Evolutionary conservation across 139 green algal species (phyloP), one percentile per base, ranked within the genome.

Genomic region (Eudorina sp.): DNA sequence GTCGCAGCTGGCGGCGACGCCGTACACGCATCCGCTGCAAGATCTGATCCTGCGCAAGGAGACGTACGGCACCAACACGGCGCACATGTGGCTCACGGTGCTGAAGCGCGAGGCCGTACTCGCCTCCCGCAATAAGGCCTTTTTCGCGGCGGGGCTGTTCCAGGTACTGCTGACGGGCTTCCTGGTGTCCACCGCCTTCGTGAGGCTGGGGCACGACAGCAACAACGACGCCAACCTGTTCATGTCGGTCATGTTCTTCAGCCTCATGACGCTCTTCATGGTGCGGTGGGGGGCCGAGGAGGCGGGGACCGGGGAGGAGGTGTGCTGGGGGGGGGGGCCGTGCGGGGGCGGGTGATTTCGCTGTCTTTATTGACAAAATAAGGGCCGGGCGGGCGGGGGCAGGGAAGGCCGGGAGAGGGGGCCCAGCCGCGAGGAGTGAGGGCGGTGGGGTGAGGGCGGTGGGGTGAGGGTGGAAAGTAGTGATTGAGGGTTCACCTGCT

Each of bases 241-340:
- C 70, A 43, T 89, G 53, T 76, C 53, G 0, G 85, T 96, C 25
- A 73, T 77, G 3, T 93, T 94, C 74, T 83, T 96, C 48, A 85
- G 68, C 31, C 88, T 93, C 43, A 92, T 95, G 70, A 92, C 94
- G 55, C 43, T 96, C 27, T 79, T 68, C 75, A 83, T 83, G 75
- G 75, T 83, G 77, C 1, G 51, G 68, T 8, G 62, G 29, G 11
- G 55, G 53, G 75, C 31, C 27, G 25, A 70, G n/a, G n/a, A n/a
- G n/a, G n/a, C n/a, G n/a, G n/a, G n/a, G n/a, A 36, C 13, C 23
- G 8, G 55, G 55, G 55, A 27, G 27, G 55, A 29, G 55, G 55
- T 55, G 48, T 9, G 48, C 11, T 55, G 48, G 48, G 48, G 9
- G 48, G 48, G 48, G 13, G 9, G 48, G n/a, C 16, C 8, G 21